These are phyloP conservation scores for Protea cynaroides DNA, from an alignment of 164 flowering plant genomes.

Conservation along the genomic window DNA sequence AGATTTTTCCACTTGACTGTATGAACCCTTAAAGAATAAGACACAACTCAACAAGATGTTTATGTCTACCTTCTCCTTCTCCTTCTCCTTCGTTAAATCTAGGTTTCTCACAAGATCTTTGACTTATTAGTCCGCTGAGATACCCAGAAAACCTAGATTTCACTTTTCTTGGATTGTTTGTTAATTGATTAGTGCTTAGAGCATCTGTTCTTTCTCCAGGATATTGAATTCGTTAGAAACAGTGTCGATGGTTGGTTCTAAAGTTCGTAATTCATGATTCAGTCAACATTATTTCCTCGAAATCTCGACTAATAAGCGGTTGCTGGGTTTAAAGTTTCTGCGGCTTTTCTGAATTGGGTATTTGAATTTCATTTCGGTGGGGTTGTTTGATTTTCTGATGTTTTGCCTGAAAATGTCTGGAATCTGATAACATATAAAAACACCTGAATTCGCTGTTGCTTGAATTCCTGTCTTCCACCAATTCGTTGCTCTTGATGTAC, in stretches of 20 bases:
- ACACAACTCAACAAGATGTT: too few species aligned
- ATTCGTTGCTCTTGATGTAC: conserved; percentile 64
- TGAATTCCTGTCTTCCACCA: conserved; percentile 46
- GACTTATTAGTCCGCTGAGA: background rate
- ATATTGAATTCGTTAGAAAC: background rate
- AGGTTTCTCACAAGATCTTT: conserved; percentile 9
- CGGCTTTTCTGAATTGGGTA: conserved; percentile 1
- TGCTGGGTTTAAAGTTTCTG: background rate
- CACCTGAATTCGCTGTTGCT: too few species aligned
- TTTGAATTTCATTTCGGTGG: background rate
- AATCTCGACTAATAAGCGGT: background rate
- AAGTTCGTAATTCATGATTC: background rate
- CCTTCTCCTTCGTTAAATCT: too few species aligned
- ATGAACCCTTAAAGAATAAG: too few species aligned
- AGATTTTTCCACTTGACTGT: too few species aligned
- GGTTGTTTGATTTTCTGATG: background rate
- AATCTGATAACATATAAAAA: too few species aligned
- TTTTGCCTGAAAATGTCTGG: background rate
- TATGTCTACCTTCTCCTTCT: too few species aligned
- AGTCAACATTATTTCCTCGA: background rate
- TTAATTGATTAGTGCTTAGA: background rate
- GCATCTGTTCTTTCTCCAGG: background rate
- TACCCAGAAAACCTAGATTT: conserved; percentile 5
- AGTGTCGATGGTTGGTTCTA: background rate
- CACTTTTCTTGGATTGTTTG: conserved; percentile 1